These are phyloP conservation scores for Apiospora aurea DNA, from an alignment of 2,329 filamentous ascomycete genomes.

Conservation along the genomic window DNA sequence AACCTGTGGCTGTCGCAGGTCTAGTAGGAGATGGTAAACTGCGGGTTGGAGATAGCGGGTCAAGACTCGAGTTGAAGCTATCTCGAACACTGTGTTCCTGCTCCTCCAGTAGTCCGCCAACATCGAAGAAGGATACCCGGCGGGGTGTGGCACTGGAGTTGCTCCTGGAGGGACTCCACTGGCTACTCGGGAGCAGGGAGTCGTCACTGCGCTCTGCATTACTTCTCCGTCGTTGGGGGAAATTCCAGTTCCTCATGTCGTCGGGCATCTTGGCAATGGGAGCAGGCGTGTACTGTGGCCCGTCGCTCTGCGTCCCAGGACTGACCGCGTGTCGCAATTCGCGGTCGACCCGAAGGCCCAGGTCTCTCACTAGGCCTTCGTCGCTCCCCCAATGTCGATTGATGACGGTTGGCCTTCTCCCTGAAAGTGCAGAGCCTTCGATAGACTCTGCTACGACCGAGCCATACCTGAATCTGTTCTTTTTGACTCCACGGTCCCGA, in stretches of 20 bases:
- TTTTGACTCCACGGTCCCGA: constrained; percentile 88
- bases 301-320: constrained; percentile 33
- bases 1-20: constrained; percentile 52
- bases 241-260: constrained; percentile 56
- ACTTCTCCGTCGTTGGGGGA: constrained; percentile 49
- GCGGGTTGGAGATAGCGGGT: constrained; percentile 43
- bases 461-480: constrained; percentile 77
- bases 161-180: constrained; percentile 46
- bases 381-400: constrained; percentile 85
- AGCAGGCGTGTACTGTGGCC: constrained; percentile 45
- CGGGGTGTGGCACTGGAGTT: constrained; percentile 56
- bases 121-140: constrained; percentile 83
- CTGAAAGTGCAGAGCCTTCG: constrained; percentile 51
- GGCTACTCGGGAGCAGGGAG: constrained; percentile 48
- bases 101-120: constrained; percentile 75
- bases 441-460: constrained; percentile 69
- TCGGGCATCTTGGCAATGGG: constrained; percentile 43
- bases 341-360: constrained; percentile 73
- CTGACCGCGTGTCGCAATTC: constrained; percentile 52
- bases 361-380: constrained; percentile 82
- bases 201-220: constrained; percentile 53
- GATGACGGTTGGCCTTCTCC: constrained; percentile 54
- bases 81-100: constrained; percentile 49
- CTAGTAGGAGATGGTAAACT: constrained; percentile 51
- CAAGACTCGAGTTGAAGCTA: constrained; percentile 52